Evolutionary conservation across 1,284 basidiomycete genomes (phyloP).

Genomic region (Pseudozyma thailandica): DNA sequence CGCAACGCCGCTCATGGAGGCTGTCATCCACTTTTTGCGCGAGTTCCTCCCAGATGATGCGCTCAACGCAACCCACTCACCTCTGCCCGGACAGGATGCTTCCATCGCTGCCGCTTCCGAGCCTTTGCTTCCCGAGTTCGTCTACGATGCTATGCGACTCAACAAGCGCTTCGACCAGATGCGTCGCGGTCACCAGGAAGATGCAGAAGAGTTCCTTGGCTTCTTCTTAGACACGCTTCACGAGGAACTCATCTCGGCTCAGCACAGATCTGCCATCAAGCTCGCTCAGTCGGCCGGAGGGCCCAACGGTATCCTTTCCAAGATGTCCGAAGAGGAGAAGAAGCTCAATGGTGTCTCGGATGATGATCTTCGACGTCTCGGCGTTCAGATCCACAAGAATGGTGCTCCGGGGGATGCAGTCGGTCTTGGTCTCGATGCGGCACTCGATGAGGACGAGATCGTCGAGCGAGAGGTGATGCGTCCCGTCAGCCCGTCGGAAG

Average conservation of each 20-base stretch:
- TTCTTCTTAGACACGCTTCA: constrained; percentile 95
- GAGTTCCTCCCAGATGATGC: constrained; percentile 74
- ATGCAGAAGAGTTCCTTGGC: constrained; percentile 98
- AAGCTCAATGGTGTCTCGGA: constrained; percentile 46
- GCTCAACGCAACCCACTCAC: constrained; percentile 21
- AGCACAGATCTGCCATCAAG: constrained; percentile 68
- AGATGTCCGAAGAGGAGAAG: constrained; percentile 45
- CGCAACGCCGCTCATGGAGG: constrained; percentile 82
- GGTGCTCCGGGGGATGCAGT: constrained; percentile 13
- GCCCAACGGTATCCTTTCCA: constrained; percentile 32
- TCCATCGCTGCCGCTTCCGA: constrained; percentile 44
- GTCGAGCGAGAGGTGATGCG: constrained; percentile 70
- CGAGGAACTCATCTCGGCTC: constrained; percentile 83
- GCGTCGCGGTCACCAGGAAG: constrained; percentile 94
- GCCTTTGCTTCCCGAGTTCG: constrained; percentile 85
- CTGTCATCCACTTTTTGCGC: constrained; percentile 80
- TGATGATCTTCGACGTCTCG: constrained; percentile 34
- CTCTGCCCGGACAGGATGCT: constrained; percentile 15
- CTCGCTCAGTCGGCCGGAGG: constrained; percentile 64
- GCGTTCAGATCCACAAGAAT: constrained; percentile 29
- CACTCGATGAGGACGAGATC: constrained; percentile 70
- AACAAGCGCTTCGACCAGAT: constrained; percentile 94
- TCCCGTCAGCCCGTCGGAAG: constrained; percentile 58
- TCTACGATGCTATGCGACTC: constrained; percentile 96
- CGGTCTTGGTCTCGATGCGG: constrained; percentile 19